Conservation (phyloP, 768 basidiomycete species). For the Mrakia frigida region DNA sequence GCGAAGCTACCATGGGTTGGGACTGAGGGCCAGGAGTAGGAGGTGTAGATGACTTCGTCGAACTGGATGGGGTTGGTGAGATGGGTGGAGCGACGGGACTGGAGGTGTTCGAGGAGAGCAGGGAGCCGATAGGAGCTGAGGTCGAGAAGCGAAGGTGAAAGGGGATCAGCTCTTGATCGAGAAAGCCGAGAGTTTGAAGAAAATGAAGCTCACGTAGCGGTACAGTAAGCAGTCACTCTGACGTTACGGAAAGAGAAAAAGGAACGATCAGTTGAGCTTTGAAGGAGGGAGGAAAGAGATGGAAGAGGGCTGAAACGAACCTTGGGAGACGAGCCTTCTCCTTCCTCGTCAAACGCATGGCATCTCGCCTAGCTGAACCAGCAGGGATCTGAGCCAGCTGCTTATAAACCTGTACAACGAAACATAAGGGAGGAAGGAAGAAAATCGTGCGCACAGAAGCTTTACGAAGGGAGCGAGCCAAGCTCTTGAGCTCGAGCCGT, state of each 20-base stretch:
- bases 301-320: too few relatives aligned
- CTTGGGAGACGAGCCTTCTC: constrained; percentile 79
- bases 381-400: constrained; percentile 91
- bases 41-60: constrained; percentile 90
- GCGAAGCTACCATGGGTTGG: constrained; percentile 32
- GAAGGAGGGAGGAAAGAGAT: too few relatives aligned
- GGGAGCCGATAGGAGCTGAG: constrained; percentile 69
- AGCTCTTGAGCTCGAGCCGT: background rate
- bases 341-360: constrained; percentile 81
- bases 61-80: constrained; percentile 80
- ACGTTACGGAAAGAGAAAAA: too few relatives aligned
- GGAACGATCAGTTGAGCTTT: too few relatives aligned
- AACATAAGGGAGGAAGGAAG: background rate
- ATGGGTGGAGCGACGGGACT: constrained; percentile 73
- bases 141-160: background rate
- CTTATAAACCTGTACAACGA: constrained; percentile 64
- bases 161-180: background rate
- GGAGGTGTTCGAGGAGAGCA: constrained; percentile 83
- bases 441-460: background rate
- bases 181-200: background rate
- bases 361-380: constrained; percentile 87
- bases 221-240: constrained; percentile 92
- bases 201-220: constrained; percentile 63
- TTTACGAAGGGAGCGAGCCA: background rate
- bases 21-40: constrained; percentile 62